Percentiles rank a stretch among this genome's conserved stretches.
These are phyloP conservation scores for Zymoseptoria pseudotritici DNA, from an alignment of 2,329 filamentous ascomycete genomes.

Conservation along the genomic window DNA sequence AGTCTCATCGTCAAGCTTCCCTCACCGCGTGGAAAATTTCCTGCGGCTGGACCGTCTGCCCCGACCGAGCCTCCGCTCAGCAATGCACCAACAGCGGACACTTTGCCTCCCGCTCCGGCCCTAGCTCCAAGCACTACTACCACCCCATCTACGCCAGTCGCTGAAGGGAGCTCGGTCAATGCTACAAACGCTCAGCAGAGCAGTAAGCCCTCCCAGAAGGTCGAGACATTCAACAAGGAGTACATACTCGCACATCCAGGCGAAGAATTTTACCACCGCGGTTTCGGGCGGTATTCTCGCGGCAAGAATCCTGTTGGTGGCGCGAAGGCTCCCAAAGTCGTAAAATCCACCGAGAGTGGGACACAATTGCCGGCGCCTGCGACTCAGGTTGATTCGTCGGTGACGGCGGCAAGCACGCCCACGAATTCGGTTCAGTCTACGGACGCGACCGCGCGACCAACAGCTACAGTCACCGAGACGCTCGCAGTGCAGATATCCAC, in stretches of 20 bases:
- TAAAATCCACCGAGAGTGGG: not conserved
- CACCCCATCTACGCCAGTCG: not conserved
- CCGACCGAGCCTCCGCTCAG: not conserved
- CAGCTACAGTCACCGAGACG: not conserved
- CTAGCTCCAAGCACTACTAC: not conserved
- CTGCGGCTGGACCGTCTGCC: too few relatives aligned
- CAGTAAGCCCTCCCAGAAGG: too few relatives aligned
- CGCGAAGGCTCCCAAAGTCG: not conserved
- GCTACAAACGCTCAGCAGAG: not conserved
- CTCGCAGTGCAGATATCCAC: not conserved
- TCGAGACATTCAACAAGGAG: conserved; percentile 14
- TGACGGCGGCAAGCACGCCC: not conserved
- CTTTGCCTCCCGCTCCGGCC: not conserved
- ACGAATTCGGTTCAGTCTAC: not conserved
- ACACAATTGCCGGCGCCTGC: not conserved
- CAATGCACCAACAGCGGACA: not conserved
- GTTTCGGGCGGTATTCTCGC: conserved; percentile 23
- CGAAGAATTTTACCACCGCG: conserved; percentile 23
- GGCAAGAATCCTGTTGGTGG: conserved; percentile 4
- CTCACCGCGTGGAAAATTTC: not conserved
- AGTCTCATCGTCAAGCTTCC: not conserved
- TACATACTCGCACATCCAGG: conserved; percentile 20
- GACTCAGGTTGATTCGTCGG: not conserved
- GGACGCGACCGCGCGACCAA: not conserved
- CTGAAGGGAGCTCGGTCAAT: not conserved